Evolutionary conservation across 2,329 filamentous ascomycete genomes (phyloP).

Genomic region (Stemphylium beticola): DNA sequence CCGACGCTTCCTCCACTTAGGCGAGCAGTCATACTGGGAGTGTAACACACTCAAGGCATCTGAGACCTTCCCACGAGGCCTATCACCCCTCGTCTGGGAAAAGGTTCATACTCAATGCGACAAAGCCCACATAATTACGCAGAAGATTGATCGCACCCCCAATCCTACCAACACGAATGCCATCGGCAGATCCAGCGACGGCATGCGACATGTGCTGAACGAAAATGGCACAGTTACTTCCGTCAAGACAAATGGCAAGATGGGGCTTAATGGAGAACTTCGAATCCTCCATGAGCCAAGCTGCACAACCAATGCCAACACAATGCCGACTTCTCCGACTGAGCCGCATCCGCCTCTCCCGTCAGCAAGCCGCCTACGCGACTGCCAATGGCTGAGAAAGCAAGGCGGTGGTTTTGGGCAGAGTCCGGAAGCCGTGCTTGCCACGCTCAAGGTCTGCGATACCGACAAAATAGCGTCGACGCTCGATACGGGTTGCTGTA

Average conservation of each 20-base stretch:
- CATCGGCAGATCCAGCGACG: background rate
- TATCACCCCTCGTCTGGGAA: constrained; percentile 46
- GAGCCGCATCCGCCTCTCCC: background rate
- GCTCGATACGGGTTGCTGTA: background rate
- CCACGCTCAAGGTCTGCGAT: background rate
- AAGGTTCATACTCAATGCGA: constrained; percentile 38
- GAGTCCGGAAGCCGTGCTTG: constrained; percentile 21
- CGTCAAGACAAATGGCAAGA: too few species aligned
- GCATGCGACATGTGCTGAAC: too few species aligned
- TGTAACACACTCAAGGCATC: constrained; percentile 47
- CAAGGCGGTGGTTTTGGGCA: constrained; percentile 27
- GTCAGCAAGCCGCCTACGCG: constrained; percentile 15
- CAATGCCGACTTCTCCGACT: background rate
- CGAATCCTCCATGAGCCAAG: too few species aligned
- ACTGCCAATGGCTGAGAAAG: constrained; percentile 32
- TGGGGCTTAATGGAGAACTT: too few species aligned
- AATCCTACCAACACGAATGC: background rate
- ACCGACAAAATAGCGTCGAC: background rate
- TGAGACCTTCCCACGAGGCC: constrained; percentile 44
- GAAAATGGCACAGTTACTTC: too few species aligned
- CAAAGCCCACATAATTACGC: background rate
- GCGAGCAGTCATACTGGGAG: constrained; percentile 48
- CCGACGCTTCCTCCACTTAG: constrained; percentile 40
- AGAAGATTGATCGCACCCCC: background rate
- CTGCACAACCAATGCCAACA: background rate